Evolutionary conservation across 164 flowering plant genomes (phyloP), one percentile per base, ranked within the genome.

Genomic region (Annona squamosa): DNA sequence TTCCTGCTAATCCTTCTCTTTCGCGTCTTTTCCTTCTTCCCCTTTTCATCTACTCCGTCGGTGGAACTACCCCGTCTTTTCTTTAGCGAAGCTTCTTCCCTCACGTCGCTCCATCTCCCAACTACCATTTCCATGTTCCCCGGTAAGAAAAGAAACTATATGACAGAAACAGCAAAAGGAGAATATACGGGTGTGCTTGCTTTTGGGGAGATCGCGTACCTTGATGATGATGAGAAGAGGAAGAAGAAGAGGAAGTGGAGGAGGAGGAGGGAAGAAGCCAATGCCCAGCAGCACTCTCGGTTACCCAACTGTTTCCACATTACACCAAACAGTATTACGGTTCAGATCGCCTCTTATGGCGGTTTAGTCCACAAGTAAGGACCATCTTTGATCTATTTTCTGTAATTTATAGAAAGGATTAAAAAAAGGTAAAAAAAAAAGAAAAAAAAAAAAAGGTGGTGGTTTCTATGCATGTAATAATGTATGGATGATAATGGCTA

Each of bases 41-140:
- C 67, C 66, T 18, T 68, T 52, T 52, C 63, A 42, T 73, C 61
- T 5, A 52, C 68, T 47, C 67, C 77, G 67, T 73, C 74, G 4
- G 43, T n/a, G 61, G 63, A 72, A 69, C 81, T 78, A 71, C 78
- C 83, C 74, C 80, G 82, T 72, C 90, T 83, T 80, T 87, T 91
- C 88, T 86, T 91, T 67, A 82, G 57, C 57, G 90, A 87, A 68
- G 83, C 74, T 37, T 72, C 77, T 69, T 56, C 79, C 65, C 84
- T 87, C 65, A 77, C 86, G 57, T 81, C 84, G 44, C 79, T 59
- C 86, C 87, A 84, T 47, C 77, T 77, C 79, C 59, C 77, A 71
- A 4, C 77, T 71, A 48, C 56, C 72, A 18, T 52, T 16, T 4
- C 71, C 2, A 42, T 18, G n/a, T 18, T 46, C 45, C 43, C 46